Percentiles rank a stretch among this genome's conserved stretches.
Evolutionary conservation across 2,329 filamentous ascomycete species (phyloP).

Genomic region (Trichoderma atroviride): DNA sequence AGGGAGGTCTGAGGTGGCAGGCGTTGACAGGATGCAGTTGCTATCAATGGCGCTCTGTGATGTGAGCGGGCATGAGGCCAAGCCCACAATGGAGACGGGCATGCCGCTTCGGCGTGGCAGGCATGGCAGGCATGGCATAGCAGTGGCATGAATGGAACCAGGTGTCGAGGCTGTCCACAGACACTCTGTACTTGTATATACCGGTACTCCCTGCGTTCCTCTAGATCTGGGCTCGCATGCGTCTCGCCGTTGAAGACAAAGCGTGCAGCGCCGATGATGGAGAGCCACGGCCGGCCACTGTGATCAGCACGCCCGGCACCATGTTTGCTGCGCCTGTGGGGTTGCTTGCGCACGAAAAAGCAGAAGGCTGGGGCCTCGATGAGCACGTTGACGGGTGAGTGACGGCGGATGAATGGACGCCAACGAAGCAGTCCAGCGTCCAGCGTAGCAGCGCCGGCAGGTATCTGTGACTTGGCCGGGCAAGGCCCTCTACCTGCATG

Average conservation of each 20-base stretch:
- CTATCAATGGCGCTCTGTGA: background rate
- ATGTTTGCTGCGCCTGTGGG: constrained; percentile 14
- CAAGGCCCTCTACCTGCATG: background rate
- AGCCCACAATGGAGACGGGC: constrained; percentile 16
- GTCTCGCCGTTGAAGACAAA: background rate
- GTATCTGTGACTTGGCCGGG: background rate
- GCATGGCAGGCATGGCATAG: background rate
- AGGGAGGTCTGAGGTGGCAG: constrained; percentile 24
- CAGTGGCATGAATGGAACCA: constrained; percentile 15
- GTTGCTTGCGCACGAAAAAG: background rate
- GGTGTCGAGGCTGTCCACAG: constrained; percentile 1
- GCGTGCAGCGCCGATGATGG: constrained; percentile 1
- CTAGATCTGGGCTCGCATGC: background rate
- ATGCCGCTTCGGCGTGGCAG: constrained; percentile 19
- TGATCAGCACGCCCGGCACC: background rate
- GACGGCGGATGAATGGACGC: background rate
- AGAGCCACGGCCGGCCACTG: constrained; percentile 7
- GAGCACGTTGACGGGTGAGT: background rate
- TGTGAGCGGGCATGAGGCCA: constrained; percentile 7
- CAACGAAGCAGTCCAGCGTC: background rate
- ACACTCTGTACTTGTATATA: background rate
- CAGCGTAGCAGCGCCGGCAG: background rate
- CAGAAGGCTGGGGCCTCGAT: background rate
- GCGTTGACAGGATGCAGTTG: constrained; percentile 20
- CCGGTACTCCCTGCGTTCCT: background rate